Evolutionary conservation across 331 rosid genomes (phyloP), one percentile per base, ranked within the genome.

Genomic region (Ulmus americana): DNA sequence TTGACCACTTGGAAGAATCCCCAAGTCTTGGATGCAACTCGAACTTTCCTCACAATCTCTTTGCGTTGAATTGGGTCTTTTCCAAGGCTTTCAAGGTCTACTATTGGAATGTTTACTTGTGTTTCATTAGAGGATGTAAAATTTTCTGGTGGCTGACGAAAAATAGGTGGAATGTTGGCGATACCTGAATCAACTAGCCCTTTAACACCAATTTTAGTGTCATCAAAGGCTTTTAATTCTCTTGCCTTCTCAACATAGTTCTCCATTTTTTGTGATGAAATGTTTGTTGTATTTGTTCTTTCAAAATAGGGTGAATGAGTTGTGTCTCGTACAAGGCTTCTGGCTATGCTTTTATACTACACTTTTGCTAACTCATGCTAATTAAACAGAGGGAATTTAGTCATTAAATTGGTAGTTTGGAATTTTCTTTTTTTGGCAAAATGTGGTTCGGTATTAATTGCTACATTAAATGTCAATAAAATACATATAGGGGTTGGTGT

Each of bases 141-240:
- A 4, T 62, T 10, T 8, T 46, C 48, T 7, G 10, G 6, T 8
- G 54, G 47, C 3, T 13, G 39, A 12, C 55, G 16, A 22, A 71
- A 71, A 9, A 71, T 63, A 0, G 35, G 41, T 6, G 64, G 76
- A 12, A 71, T 49, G 1, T 62, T 4, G 0, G 63, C 11, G 5
- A 68, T 8, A 13, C 54, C 47, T 13, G 62, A 41, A 54, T 78
- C 79, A 18, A 60, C 61, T 4, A 84, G 84, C 11, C 91, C 91
- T 65, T 86, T 86, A 0, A 90, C 91, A 38, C 90, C 95, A 11
- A 69, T 61, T 66, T 79, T 90, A 11, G 88, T 75, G 16, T 90
- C 82, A 70, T 82, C 88, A 48, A 86, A 90, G 46, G 83, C 82
- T 45, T 77, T 79, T 0, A 86, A 63, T 20, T 84, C 86, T 5